Percentiles rank a stretch among this genome's conserved stretches.
phyloP scores from a whole-genome alignment of 2,329 filamentous ascomycete genomes.

The Aureobasidium sp. region DNA sequence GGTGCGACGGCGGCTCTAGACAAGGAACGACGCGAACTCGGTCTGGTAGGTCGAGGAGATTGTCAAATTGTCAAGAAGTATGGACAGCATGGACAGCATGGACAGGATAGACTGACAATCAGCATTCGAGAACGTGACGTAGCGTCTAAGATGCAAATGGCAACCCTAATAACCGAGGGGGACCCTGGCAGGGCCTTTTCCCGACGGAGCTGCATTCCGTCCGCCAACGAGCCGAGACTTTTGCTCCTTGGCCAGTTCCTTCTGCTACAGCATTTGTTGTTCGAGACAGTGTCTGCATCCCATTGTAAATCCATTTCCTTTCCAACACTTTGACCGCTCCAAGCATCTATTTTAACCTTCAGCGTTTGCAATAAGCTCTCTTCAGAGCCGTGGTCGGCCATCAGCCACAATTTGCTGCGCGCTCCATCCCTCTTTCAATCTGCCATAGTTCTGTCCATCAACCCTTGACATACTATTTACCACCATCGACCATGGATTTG shows the following conservation, averaged over 20 bases:
- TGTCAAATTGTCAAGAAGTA: neutral
- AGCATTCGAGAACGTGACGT: neutral
- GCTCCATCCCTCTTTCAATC: neutral
- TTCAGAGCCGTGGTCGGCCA: neutral
- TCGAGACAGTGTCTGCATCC: too few relatives aligned
- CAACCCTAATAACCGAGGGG: neutral
- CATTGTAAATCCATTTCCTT: too few relatives aligned
- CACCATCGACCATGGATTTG: neutral
- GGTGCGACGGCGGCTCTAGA: neutral
- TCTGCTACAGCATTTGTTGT: neutral
- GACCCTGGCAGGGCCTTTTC: neutral
- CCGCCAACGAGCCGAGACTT: neutral
- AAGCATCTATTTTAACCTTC: neutral
- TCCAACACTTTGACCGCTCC: neutral
- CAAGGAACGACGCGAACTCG: neutral
- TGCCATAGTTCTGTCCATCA: neutral
- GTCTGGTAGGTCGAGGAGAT: neutral
- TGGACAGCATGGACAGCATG: neutral
- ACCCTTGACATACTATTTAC: neutral
- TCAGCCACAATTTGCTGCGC: neutral
- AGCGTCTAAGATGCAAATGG: neutral
- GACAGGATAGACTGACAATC: neutral
- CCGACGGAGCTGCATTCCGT: neutral
- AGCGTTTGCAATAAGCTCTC: neutral
- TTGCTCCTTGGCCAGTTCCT: neutral